Conservation (phyloP, 2,329 filamentous ascomycete genomes). For the Dactylellina parvicollis region DNA sequence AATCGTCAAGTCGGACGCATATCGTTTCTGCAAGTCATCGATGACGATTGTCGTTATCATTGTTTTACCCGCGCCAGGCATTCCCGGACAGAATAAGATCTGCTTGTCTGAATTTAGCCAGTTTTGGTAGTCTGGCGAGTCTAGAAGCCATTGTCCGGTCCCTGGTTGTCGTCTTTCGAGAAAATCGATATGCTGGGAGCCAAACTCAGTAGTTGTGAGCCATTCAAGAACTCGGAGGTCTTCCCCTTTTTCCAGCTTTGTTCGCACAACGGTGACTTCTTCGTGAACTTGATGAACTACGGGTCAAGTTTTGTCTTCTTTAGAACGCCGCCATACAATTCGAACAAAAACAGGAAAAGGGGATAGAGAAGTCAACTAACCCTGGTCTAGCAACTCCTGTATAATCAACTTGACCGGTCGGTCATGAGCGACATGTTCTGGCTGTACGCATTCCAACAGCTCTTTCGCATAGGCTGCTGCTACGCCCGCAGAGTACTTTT, state of each 20-base stretch:
- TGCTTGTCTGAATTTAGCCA: constrained; percentile 7
- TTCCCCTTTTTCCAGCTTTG: constrained; percentile 1
- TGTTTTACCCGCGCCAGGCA: constrained; percentile 66
- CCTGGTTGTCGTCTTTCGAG: constrained; percentile 5
- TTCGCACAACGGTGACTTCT: background rate
- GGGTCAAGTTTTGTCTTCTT: background rate
- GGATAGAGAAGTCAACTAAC: background rate
- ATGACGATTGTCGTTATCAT: constrained; percentile 63
- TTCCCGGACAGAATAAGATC: constrained; percentile 64
- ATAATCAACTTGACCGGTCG: background rate
- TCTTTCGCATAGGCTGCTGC: constrained; percentile 15
- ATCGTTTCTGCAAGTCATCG: constrained; percentile 60
- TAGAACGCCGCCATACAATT: too few species aligned
- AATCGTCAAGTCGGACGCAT: constrained; percentile 7
- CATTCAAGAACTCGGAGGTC: constrained; percentile 13
- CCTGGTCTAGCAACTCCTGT: constrained; percentile 1
- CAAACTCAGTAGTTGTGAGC: constrained; percentile 19
- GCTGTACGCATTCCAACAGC: constrained; percentile 9
- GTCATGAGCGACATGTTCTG: background rate
- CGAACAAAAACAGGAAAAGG: background rate
- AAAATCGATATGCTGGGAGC: constrained; percentile 2
- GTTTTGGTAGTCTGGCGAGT: constrained; percentile 60
- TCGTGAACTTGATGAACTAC: background rate
- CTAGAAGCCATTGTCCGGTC: constrained; percentile 63
- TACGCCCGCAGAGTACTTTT: constrained; percentile 8